phyloP scores from a whole-genome alignment of 1,139 yeast genomes.

The Geotrichum macrosporum region DNA sequence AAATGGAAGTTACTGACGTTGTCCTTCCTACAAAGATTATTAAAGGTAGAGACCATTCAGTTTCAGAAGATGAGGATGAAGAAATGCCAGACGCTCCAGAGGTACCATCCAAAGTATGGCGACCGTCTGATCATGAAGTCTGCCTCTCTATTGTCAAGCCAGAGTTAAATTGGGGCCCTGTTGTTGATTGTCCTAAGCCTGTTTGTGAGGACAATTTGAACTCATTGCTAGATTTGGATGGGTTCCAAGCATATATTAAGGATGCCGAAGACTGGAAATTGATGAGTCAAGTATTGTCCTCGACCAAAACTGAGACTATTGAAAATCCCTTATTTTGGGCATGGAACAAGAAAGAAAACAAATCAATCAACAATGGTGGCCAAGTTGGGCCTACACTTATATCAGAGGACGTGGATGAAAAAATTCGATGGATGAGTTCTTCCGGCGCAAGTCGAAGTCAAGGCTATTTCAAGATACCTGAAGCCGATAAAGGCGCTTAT shows the following conservation, averaged over 20 bases:
- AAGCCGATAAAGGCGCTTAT: constrained; percentile 66
- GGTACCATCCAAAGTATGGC: constrained; percentile 5
- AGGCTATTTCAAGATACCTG: constrained; percentile 72
- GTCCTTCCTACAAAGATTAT: too few species aligned
- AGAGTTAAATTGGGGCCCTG: constrained; percentile 25
- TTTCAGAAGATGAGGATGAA: too few species aligned
- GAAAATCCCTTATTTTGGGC: constrained; percentile 58
- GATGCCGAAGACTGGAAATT: constrained; percentile 71
- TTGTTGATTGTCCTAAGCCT: constrained; percentile 42
- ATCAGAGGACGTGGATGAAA: constrained; percentile 19
- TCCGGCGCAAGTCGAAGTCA: constrained; percentile 69
- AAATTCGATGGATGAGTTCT: constrained; percentile 22
- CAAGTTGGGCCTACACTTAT: constrained; percentile 14
- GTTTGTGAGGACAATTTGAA: constrained; percentile 48
- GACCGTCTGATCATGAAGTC: constrained; percentile 15
- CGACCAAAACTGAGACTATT: constrained; percentile 36
- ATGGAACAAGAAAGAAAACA: constrained; percentile 52
- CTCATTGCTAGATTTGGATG: constrained; percentile 45
- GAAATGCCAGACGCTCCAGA: constrained; percentile 8
- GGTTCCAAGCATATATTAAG: constrained; percentile 52
- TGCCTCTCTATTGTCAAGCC: constrained; percentile 8
- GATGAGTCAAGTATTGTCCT: constrained; percentile 46
- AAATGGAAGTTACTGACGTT: too few species aligned
- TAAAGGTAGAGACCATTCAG: too few species aligned
- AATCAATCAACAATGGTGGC: constrained; percentile 24